These are phyloP conservation scores for Vicia faba DNA, from an alignment of 306 rosid genomes.

Conservation along the genomic window DNA sequence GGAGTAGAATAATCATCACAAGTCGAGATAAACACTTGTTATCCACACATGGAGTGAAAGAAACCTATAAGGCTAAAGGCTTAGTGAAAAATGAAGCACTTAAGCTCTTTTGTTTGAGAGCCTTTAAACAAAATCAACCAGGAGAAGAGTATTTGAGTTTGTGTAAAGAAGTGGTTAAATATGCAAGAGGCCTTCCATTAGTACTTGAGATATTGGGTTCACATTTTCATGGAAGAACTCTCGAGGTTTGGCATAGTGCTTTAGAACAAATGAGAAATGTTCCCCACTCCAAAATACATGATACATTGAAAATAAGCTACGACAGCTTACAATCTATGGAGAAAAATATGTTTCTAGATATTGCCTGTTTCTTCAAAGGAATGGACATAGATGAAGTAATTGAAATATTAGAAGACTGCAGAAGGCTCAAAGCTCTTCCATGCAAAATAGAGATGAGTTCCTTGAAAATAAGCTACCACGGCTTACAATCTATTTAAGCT, in stretches of 20 bases:
- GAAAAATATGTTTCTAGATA: constrained; percentile 40
- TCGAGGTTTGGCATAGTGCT: constrained; percentile 38
- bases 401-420: constrained; percentile 36
- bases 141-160: constrained; percentile 28
- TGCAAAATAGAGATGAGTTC: constrained; percentile 40
- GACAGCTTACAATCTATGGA: constrained; percentile 33
- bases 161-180: constrained; percentile 33
- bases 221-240: constrained; percentile 34
- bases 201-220: constrained; percentile 40
- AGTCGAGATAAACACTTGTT: constrained; percentile 39
- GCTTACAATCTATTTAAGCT: constrained; percentile 6
- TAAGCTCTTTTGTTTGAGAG: constrained; percentile 37
- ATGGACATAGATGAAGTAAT: constrained; percentile 29
- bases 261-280: constrained; percentile 24
- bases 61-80: constrained; percentile 4
- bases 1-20: constrained; percentile 49
- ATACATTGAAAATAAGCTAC: constrained; percentile 42
- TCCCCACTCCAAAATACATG: constrained; percentile 28
- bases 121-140: constrained; percentile 38
- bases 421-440: constrained; percentile 41
- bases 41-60: constrained; percentile 21
- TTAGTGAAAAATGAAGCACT: constrained; percentile 30
- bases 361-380: constrained; percentile 53
- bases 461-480: too few species aligned
- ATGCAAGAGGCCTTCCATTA: constrained; percentile 46